Base-by-base conservation (phyloP, 139 green algal species). In the Chlamydomonas sphaeroides region DNA sequence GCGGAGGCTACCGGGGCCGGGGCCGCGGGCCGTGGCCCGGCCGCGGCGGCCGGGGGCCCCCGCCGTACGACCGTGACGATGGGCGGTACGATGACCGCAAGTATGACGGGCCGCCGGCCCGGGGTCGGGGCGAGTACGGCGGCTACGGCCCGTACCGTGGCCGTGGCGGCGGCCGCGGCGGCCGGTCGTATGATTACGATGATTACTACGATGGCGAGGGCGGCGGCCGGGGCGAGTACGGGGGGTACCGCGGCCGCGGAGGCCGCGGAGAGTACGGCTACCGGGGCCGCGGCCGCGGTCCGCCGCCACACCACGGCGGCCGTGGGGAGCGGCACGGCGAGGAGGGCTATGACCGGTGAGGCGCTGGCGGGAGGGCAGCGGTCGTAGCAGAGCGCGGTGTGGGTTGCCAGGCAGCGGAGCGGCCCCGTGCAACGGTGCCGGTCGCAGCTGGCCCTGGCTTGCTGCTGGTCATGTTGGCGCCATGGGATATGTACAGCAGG, bases 261-360 rank as follows among this genome's bases (percentile, higher is more conserved):
- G 38, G 39, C n/a, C 42, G 61, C 21, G 74, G 61, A 3, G 74
- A 71, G n/a, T 45, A 26, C n/a, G 74, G 45, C 1, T 72, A 45
- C 62, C 74, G 74, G 30, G 74, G 74, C 30, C 74, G 74, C 23
- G 74, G 74, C 4, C 72, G 72, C 26, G 72, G 72, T 5, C 59
- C 74, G 36, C 36, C 53, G 56, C 56, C 72, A 3, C n/a, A n/a
- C n/a, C n/a, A n/a, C n/a, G 66, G 66, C 3, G 4, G 66, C 38
- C 33, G 53, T 17, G 53, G 21, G 53, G 53, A 30, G 53, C 53
- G 53, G 11, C 5, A 30, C 20, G 20, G 5, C 23, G 23, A 62
- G 5, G 53, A 62, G n/a, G n/a, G n/a, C n/a, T n/a, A n/a, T n/a
- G n/a, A n/a, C n/a, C n/a, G n/a, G n/a, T n/a, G n/a, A n/a, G n/a